Evolutionary conservation across 75 land plant genomes (phyloP).

Genomic region (Cryptomeria japonica): DNA sequence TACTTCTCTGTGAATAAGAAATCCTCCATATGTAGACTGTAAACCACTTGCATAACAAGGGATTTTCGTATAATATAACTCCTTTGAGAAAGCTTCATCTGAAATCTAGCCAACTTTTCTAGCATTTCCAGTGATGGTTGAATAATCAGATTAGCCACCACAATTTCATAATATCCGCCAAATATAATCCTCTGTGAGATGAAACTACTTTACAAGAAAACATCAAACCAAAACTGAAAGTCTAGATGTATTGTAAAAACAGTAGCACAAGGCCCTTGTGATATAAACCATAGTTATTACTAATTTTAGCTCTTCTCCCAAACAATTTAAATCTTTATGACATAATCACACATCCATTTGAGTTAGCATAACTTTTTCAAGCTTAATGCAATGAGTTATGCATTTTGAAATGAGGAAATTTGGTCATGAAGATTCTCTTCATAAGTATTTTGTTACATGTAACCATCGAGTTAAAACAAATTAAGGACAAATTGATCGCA

Average conservation of each 20-base stretch:
- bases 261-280: background rate
- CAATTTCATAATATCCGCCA: background rate
- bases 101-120: background rate
- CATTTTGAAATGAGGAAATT: background rate
- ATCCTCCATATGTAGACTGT: no score
- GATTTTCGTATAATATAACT: background rate
- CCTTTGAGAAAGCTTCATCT: background rate
- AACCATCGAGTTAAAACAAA: background rate
- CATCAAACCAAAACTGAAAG: background rate
- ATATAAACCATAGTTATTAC: background rate
- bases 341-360: background rate
- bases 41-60: no score
- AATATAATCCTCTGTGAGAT: background rate
- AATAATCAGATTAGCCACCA: background rate
- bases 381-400: background rate
- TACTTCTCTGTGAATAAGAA: no score
- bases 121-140: background rate
- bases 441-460: background rate
- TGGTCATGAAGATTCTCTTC: background rate
- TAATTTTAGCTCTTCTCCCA: background rate
- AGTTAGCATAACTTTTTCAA: background rate
- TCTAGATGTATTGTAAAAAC: background rate
- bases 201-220: background rate
- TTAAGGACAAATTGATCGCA: background rate
- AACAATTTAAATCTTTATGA: background rate